A percentile compares a stretch with the other conserved stretches of the same genome.
Conservation (phyloP, 2,329 filamentous ascomycete species). For the Fusarium sp. region DNA sequence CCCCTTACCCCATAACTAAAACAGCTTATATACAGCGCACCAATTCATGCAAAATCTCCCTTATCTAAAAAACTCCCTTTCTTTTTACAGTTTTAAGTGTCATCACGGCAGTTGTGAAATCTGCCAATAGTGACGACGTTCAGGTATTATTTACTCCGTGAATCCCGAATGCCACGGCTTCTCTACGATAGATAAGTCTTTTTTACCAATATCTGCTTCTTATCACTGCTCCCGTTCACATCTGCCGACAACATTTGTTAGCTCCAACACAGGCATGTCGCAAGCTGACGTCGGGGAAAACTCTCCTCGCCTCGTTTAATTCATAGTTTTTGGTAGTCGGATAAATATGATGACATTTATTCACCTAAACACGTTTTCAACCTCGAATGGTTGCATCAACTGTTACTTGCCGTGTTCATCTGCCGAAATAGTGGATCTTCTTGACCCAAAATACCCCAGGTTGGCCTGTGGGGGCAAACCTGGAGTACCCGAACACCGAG, state of each 20-base stretch:
- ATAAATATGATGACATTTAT: constrained; percentile 5
- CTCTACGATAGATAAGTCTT: neutral
- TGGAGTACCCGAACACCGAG: constrained; percentile 26
- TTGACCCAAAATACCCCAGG: constrained; percentile 30
- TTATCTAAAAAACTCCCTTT: too few relatives aligned
- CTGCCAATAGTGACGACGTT: neutral
- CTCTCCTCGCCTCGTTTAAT: constrained; percentile 19
- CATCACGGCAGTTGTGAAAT: neutral
- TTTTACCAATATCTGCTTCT: neutral
- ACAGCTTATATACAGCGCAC: too few relatives aligned
- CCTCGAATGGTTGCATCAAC: constrained; percentile 1
- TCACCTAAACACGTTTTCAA: rapidly evolving
- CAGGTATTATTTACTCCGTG: neutral
- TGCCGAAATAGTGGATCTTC: constrained; percentile 31
- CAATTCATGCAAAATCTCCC: too few relatives aligned
- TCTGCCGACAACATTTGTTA: constrained; percentile 28
- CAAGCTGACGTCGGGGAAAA: constrained; percentile 21
- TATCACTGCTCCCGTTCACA: constrained; percentile 32
- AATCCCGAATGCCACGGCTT: neutral
- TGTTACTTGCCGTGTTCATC: constrained; percentile 24
- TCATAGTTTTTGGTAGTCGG: rapidly evolving
- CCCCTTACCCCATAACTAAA: too few relatives aligned
- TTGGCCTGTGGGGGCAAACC: constrained; percentile 15
- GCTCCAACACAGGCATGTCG: constrained; percentile 23
- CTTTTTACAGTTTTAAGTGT: too few relatives aligned